A percentile compares a stretch with the other conserved stretches of the same genome.
Evolutionary conservation across 768 basidiomycete genomes (phyloP).

Genomic region (Tricholoma sp.): DNA sequence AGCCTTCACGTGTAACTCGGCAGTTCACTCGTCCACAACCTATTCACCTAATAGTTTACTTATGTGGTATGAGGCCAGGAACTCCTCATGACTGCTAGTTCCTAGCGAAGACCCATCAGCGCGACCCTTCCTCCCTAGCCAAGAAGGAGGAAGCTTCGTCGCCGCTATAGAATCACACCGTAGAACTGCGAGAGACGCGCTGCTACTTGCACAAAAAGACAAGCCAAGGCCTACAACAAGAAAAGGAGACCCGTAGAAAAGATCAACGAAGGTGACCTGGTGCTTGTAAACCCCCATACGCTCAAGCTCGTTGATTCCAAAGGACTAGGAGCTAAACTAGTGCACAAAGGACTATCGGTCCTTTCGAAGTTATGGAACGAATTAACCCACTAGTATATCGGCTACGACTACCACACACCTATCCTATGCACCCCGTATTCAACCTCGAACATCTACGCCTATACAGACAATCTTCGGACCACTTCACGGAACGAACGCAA

Average conservation of each 20-base stretch:
- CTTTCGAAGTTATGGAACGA: slow-evolving; percentile 22
- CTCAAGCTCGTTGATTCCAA: slow-evolving; percentile 14
- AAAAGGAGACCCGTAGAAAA: too few species aligned
- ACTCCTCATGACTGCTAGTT: too few species aligned
- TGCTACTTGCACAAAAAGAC: too few species aligned
- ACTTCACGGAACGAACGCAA: too few species aligned
- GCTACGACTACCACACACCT: slow-evolving; percentile 21
- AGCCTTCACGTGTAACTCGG: too few species aligned
- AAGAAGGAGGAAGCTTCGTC: background rate
- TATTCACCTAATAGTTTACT: too few species aligned
- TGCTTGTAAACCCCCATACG: background rate
- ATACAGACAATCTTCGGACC: too few species aligned
- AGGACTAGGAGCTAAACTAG: slow-evolving; percentile 24
- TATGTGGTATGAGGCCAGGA: too few species aligned
- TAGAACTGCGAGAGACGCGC: background rate
- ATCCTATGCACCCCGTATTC: slow-evolving; percentile 25
- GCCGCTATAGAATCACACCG: background rate
- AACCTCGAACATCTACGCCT: slow-evolving; percentile 30
- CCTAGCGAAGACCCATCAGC: too few species aligned
- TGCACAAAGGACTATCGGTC: slow-evolving; percentile 24
- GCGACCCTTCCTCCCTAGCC: too few species aligned
- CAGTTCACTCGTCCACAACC: too few species aligned
- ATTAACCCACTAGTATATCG: slow-evolving; percentile 23
- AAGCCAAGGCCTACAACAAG: too few species aligned
- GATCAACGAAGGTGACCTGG: slow-evolving; percentile 1